A percentile compares a stretch with the other conserved stretches of the same genome.
Conservation (phyloP, 805 yeast genomes). For the Blastobotrys muscicola region DNA sequence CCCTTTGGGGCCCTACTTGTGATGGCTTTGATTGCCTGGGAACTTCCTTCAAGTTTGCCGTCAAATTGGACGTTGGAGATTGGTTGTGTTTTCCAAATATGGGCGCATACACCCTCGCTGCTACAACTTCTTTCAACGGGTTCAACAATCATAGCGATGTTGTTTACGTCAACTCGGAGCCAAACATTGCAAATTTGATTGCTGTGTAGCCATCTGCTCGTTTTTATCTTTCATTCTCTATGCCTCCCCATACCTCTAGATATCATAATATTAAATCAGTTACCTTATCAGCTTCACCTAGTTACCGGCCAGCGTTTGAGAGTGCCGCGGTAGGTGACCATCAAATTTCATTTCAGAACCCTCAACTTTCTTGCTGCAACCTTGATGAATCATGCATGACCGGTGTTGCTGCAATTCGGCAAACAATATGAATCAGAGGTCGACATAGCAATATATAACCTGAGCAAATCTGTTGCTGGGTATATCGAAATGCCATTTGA, state of each 20-base stretch:
- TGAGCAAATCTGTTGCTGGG: too few species aligned
- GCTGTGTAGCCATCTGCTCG: neutral
- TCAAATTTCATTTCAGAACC: too few species aligned
- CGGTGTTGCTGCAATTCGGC: too few species aligned
- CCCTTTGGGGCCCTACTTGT: slow-evolving; percentile 98
- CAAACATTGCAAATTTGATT: slow-evolving; percentile 1
- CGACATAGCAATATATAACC: too few species aligned
- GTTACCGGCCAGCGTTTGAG: too few species aligned
- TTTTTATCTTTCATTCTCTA: neutral
- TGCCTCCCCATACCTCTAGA: neutral
- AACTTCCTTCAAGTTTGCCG: slow-evolving; percentile 40
- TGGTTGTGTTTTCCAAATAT: slow-evolving; percentile 78
- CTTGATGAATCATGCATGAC: too few species aligned
- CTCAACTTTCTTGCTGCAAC: too few species aligned
- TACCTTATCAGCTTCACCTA: too few species aligned
- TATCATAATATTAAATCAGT: too few species aligned
- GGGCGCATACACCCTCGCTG: slow-evolving; percentile 91
- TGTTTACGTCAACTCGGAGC: slow-evolving; percentile 48
- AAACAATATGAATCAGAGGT: too few species aligned
- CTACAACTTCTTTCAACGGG: slow-evolving; percentile 90
- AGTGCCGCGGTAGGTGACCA: too few species aligned
- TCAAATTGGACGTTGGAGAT: slow-evolving; percentile 70
- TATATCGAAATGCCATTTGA: neutral
- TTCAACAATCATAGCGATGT: slow-evolving; percentile 52
- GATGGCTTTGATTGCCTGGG: slow-evolving; percentile 88